Conservation (phyloP, 164 flowering plant genomes). For the Nymphaea colorata region DNA sequence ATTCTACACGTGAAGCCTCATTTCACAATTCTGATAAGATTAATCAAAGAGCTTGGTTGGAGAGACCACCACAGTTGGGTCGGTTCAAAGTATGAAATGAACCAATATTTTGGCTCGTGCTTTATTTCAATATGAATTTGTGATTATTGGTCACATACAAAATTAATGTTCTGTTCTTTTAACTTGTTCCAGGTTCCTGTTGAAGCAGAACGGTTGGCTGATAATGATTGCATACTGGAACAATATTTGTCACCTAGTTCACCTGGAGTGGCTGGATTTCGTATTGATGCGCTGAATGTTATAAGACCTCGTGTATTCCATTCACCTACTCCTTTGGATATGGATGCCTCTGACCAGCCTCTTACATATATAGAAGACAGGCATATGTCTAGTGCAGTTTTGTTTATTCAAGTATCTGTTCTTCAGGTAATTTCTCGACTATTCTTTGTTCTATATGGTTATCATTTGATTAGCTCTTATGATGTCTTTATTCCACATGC, state of each 20-base stretch:
- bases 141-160: too few relatives aligned
- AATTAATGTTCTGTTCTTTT: background rate
- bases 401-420: slow-evolving; percentile 74
- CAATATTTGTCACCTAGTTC: slow-evolving; percentile 63
- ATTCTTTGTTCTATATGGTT: background rate
- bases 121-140: too few relatives aligned
- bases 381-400: slow-evolving; percentile 57
- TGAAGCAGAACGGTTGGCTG: slow-evolving; percentile 57
- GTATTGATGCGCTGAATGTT: slow-evolving; percentile 75
- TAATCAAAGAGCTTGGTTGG: slow-evolving; percentile 55
- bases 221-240: slow-evolving; percentile 62
- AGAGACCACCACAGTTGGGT: slow-evolving; percentile 54
- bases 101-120: too few relatives aligned
- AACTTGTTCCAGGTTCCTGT: slow-evolving; percentile 55
- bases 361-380: slow-evolving; percentile 55
- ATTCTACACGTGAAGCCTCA: slow-evolving; percentile 21
- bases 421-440: slow-evolving; percentile 16
- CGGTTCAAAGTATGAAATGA: slow-evolving; percentile 57
- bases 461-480: background rate
- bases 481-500: too few relatives aligned
- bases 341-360: slow-evolving; percentile 25
- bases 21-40: slow-evolving; percentile 42
- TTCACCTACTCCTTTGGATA: slow-evolving; percentile 46
- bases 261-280: slow-evolving; percentile 79
- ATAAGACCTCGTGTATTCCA: slow-evolving; percentile 72